phyloP scores from a whole-genome alignment of 495 filamentous ascomycete species.

The Neurospora sp. region DNA sequence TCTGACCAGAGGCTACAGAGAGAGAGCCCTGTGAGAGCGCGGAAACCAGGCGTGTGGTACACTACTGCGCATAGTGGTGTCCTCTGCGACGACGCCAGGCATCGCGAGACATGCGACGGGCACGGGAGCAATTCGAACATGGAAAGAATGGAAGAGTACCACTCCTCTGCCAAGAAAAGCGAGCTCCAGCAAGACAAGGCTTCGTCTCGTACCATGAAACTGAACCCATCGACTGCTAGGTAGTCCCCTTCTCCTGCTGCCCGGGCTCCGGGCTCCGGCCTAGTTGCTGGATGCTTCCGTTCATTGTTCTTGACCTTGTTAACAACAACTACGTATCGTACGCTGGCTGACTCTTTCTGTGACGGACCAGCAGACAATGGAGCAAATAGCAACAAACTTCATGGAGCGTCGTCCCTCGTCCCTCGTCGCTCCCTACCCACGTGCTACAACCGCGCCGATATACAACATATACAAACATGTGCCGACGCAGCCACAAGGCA shows the following conservation, averaged over 20 bases:
- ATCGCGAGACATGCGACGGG: background rate
- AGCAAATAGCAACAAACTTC: background rate
- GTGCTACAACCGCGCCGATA: background rate
- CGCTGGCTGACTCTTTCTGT: background rate
- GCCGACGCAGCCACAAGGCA: background rate
- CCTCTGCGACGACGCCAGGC: background rate
- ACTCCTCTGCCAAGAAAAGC: background rate
- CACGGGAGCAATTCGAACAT: background rate
- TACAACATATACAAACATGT: background rate
- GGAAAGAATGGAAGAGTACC: background rate
- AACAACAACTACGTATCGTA: background rate
- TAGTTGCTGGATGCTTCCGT: background rate
- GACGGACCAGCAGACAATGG: background rate
- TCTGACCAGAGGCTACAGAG: background rate
- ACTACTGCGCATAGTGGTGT: background rate
- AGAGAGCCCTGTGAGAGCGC: background rate
- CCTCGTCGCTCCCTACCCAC: background rate
- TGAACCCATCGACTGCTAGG: background rate
- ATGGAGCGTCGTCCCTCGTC: background rate
- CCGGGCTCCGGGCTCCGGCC: background rate
- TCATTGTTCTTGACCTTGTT: background rate
- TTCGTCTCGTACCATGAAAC: background rate
- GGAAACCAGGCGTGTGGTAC: no score
- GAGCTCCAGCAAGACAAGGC: background rate
- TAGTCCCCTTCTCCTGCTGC: background rate